These are phyloP conservation scores for Alternaria conjuncta DNA, from an alignment of 2,329 filamentous ascomycete genomes.

Conservation along the genomic window DNA sequence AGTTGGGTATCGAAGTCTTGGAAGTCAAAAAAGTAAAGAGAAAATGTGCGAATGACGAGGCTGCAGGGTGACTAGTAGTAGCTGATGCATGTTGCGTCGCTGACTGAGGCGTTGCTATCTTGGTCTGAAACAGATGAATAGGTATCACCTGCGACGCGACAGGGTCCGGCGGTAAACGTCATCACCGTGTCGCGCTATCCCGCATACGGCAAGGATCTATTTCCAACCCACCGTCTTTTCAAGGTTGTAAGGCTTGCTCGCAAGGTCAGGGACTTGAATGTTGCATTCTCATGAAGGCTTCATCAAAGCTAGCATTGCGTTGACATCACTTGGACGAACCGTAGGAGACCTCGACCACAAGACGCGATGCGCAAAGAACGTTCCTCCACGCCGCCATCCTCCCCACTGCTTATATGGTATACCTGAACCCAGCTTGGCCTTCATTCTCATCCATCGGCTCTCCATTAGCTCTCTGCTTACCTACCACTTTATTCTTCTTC, in stretches of 20 bases:
- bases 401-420: slow-evolving; percentile 4
- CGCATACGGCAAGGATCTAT: neutral
- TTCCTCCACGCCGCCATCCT: neutral
- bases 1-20: neutral
- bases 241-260: neutral
- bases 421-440: slow-evolving; percentile 28
- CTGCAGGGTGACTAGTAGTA: slow-evolving; percentile 2
- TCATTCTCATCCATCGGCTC: slow-evolving; percentile 23
- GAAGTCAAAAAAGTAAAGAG: neutral
- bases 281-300: neutral
- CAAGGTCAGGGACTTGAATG: neutral
- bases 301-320: neutral
- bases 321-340: neutral
- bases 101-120: slow-evolving; percentile 11
- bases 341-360: neutral
- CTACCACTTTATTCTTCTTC: slow-evolving; percentile 22
- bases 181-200: neutral
- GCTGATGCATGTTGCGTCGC: slow-evolving; percentile 16
- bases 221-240: neutral
- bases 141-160: slow-evolving; percentile 3
- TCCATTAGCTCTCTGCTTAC: slow-evolving; percentile 16
- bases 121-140: slow-evolving; percentile 9
- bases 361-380: neutral
- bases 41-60: neutral
- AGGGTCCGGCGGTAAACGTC: neutral